Evolutionary conservation across 1,284 basidiomycete species (phyloP), one percentile per base, ranked within the genome.

Genomic region (Tylopilus sp.): DNA sequence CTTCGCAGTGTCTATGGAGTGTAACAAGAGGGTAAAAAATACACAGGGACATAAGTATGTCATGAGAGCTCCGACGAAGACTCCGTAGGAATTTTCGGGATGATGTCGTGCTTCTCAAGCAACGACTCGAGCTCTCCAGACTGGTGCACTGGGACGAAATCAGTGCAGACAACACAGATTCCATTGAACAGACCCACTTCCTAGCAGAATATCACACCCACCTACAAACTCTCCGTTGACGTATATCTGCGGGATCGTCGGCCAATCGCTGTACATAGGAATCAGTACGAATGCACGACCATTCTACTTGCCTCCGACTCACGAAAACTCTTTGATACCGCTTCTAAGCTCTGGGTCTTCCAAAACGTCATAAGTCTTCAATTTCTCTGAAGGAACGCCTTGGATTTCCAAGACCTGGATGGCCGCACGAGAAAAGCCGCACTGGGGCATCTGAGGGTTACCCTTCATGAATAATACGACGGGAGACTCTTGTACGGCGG

Each of bases 241-340:
- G 68, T 97, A 99, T 10, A 99, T 75, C 72, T 99, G 96, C 13
- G 97, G 97, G 60, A 99, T 89, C 19, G 96, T 99, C 17, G 96
- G 96, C 96, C 96, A 99, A 66, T 95, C 92, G 43, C 93, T 96
- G 65, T 9, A 28, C 41, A 47, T 24, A 35, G 11, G 39, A 4
- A 11, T 11, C 39, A 20, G 19, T 24, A 8, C 41, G 31, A 43
- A 50, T n/a, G 39, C 25, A 36, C 20, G 19, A 57, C 25, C 14
- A 19, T 29, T 25, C 20, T 3, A 14, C 7, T 22, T 19, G 25
- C 9, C 9, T 35, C 15, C 8, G 24, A 80, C 92, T 64, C 64
- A 96, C 93, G 91, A 94, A 72, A 92, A 98, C 72, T 98, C 94
- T 75, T 99, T 98, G 71, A 98, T 96, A 5, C 85, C 85, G 65